phyloP scores from a whole-genome alignment of 2,329 filamentous ascomycete genomes.

The Didymella lethalis region DNA sequence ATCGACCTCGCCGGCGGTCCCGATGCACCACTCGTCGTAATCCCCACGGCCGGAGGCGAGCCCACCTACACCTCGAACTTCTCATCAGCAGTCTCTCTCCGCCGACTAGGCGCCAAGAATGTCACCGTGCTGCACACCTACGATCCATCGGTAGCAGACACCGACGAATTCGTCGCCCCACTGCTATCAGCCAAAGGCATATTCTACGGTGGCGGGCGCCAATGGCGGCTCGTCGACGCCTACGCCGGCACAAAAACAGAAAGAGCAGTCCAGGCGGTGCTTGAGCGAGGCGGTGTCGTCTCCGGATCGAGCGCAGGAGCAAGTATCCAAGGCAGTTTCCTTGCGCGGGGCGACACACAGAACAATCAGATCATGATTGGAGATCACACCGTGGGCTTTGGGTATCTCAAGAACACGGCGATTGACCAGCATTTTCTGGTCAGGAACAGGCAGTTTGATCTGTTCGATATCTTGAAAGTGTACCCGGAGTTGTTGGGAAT shows the following conservation, averaged over 20 bases:
- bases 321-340: constrained; percentile 34
- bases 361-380: constrained; percentile 38
- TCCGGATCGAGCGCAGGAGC: constrained; percentile 36
- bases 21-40: constrained; percentile 32
- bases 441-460: constrained; percentile 37
- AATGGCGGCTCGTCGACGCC: constrained; percentile 38
- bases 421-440: constrained; percentile 40
- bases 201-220: constrained; percentile 37
- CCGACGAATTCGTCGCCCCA: constrained; percentile 33
- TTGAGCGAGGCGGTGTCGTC: constrained; percentile 34
- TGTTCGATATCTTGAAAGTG: constrained; percentile 34
- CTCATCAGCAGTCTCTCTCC: constrained; percentile 28
- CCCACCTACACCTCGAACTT: constrained; percentile 32
- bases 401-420: constrained; percentile 37
- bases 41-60: constrained; percentile 38
- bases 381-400: constrained; percentile 34
- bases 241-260: constrained; percentile 38
- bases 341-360: constrained; percentile 34
- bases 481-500: constrained; percentile 33
- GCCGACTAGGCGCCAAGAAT: constrained; percentile 32
- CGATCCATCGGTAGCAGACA: constrained; percentile 33
- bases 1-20: constrained; percentile 36
- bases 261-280: constrained; percentile 29
- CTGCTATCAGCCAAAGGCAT: constrained; percentile 31
- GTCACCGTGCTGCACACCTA: constrained; percentile 39